Evolutionary conservation across 202 grass and related monocot genomes (phyloP).

Genomic region (Saccharum hybrid): DNA sequence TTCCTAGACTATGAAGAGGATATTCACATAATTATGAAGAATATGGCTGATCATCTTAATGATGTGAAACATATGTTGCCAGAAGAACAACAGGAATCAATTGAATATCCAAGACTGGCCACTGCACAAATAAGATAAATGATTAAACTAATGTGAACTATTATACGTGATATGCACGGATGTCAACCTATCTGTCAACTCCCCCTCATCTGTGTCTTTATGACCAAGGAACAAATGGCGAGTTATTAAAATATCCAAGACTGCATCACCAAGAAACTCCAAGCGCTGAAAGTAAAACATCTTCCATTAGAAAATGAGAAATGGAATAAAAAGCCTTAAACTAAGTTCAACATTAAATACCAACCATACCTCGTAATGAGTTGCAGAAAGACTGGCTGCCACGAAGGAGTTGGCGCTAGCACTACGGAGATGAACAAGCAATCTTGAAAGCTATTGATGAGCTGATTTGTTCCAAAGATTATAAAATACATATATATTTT

Average conservation of each 20-base stretch:
- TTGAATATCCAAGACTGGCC: background rate
- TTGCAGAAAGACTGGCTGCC: no score
- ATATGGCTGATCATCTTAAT: no score
- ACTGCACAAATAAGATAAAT: constrained; percentile 57
- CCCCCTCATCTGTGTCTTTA: constrained; percentile 73
- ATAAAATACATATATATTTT: no score
- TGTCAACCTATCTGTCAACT: constrained; percentile 66
- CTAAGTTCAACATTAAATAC: constrained; percentile 22
- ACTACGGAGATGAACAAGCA: no score
- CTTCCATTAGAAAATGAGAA: constrained; percentile 30
- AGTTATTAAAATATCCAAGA: constrained; percentile 87
- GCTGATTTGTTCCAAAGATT: no score
- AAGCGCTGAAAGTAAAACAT: constrained; percentile 62
- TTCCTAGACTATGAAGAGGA: no score
- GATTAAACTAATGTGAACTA: background rate
- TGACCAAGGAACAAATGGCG: constrained; percentile 69
- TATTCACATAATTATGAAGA: no score
- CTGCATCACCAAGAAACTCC: constrained; percentile 91
- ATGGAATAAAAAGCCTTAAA: constrained; percentile 34
- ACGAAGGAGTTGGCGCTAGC: no score
- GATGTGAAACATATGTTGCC: no score
- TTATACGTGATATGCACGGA: constrained; percentile 12
- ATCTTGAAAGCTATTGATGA: no score
- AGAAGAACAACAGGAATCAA: no score
- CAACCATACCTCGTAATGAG: constrained; percentile 60